phyloP scores from a whole-genome alignment of 1,284 basidiomycete species.

The Inonotus hispidus region DNA sequence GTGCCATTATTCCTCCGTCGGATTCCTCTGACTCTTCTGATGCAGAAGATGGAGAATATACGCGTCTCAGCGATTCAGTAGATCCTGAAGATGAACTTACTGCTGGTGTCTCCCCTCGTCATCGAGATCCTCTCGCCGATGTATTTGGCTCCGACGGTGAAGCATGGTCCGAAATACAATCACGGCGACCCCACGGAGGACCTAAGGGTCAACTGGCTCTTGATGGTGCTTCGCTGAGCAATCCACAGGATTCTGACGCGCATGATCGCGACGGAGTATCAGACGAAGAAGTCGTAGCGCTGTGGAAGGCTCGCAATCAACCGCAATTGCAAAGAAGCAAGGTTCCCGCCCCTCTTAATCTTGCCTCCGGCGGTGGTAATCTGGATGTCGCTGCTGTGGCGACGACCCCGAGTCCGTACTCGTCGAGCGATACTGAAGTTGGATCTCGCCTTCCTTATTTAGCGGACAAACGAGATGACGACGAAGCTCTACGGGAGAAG shows the following conservation, averaged over 20 bases:
- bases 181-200: conserved; percentile 36
- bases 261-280: conserved; percentile 8
- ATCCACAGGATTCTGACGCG: conserved; percentile 32
- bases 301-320: conserved; percentile 14
- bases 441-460: conserved; percentile 11
- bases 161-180: conserved; percentile 54
- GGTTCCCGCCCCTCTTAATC: conserved; percentile 12
- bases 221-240: conserved; percentile 42
- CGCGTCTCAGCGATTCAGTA: conserved; percentile 32
- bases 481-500: conserved; percentile 36
- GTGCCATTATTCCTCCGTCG: conserved; percentile 5
- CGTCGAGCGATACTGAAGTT: background rate
- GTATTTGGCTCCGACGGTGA: conserved; percentile 55
- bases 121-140: conserved; percentile 39
- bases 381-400: conserved; percentile 11
- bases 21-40: conserved; percentile 11
- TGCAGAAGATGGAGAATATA: conserved; percentile 28
- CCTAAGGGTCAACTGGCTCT: conserved; percentile 39
- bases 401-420: conserved; percentile 13
- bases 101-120: conserved; percentile 8
- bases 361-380: background rate
- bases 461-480: conserved; percentile 6
- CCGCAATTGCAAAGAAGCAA: conserved; percentile 12
- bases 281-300: conserved; percentile 39
- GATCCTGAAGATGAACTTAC: conserved; percentile 22